Evolutionary conservation across 306 rosid genomes (phyloP).

Genomic region (Lotus japonicus): DNA sequence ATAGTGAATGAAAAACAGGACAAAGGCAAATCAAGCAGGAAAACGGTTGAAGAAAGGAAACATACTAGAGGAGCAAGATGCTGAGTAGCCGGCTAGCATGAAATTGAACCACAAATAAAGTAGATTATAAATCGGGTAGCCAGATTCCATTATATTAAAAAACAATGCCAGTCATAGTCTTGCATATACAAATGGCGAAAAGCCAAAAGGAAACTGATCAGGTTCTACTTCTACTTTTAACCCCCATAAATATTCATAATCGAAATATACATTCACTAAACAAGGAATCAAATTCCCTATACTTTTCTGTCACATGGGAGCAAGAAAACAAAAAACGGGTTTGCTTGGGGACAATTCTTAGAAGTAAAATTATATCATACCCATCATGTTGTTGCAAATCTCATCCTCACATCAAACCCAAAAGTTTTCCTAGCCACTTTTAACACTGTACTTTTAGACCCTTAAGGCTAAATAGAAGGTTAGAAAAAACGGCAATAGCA

Average conservation of each 20-base stretch:
- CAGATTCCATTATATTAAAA: constrained; percentile 32
- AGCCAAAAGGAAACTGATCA: constrained; percentile 24
- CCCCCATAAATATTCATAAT: constrained; percentile 16
- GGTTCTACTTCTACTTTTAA: constrained; percentile 37
- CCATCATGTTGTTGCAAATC: constrained; percentile 18
- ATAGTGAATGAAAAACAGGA: neutral
- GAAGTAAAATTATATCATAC: constrained; percentile 21
- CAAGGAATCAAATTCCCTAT: constrained; percentile 44
- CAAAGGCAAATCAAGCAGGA: neutral
- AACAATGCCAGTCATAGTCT: constrained; percentile 31
- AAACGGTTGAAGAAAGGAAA: neutral
- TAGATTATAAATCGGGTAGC: constrained; percentile 8
- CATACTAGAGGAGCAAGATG: neutral
- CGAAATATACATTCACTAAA: constrained; percentile 27
- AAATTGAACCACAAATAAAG: neutral
- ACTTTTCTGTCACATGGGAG: neutral
- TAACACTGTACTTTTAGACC: neutral
- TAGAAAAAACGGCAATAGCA: constrained; percentile 13
- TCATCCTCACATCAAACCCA: constrained; percentile 33
- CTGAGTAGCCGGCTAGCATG: constrained; percentile 21
- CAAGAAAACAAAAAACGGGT: constrained; percentile 13
- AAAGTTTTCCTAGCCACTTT: neutral
- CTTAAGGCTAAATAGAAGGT: constrained; percentile 33
- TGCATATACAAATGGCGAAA: constrained; percentile 41
- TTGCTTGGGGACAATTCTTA: constrained; percentile 29